Base-by-base conservation (phyloP, 345 rosid genomes). In the Lagerstroemia speciosa region DNA sequence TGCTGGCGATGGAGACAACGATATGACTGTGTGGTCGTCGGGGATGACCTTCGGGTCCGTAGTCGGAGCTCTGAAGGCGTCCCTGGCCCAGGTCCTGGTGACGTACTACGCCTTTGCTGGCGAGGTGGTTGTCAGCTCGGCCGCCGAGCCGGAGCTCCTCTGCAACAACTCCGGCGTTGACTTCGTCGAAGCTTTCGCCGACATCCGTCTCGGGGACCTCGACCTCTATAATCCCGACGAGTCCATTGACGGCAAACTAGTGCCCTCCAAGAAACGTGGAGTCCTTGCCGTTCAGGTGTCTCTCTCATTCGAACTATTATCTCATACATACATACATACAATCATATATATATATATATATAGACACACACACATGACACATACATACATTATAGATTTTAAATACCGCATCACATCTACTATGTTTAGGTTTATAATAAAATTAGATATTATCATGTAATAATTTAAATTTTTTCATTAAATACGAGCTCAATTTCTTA, bases 121-220 rank as follows among this genome's bases (percentile, higher is more conserved):
- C 1, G 89, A 89, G 84, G 77, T 90, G 15, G 86, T 90, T 36
- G 19, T 67, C 0, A 90, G 81, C 83, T 43, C 85, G 0, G 62
- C 74, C 5, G 89, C 86, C 15, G 98, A 92, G 79, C 93, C 96
- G 2, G 98, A 90, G 87, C 74, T 90, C 41, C 80, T 88, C 5
- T 92, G 93, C 75, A 88, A 85, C 86, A 92, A 92, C 76, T 82
- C 89, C 0, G 98, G 98, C 2, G 95, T 88, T 10, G 92, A 88
- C 57, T 92, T 90, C 65, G 1, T 74, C 24, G 90, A 90, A 62
- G 96, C 95, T 20, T 33, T 30, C 20, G 93, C 90, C 2, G 85
- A 88, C 66, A 65, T 86, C 57, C 81, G 78, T 32, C 86, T 92
- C n/a, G 41, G 30, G 30, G 70, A 82, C 31, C 86, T 92, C 69